Base-by-base conservation (phyloP, 805 yeast genomes). In the Candida incommunis region DNA sequence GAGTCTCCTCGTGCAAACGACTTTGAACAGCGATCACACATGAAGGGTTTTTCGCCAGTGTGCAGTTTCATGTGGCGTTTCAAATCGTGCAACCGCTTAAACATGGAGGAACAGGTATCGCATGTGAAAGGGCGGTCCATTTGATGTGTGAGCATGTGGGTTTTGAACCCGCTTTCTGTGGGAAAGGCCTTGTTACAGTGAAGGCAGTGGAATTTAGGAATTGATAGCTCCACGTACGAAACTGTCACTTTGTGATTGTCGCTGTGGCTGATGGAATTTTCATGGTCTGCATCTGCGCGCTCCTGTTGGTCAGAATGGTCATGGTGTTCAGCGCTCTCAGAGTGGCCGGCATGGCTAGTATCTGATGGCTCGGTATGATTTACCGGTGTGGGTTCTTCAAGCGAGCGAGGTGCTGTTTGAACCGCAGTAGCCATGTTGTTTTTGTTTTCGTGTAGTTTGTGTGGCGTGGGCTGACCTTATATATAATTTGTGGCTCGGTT, bases 1-100 rank as follows among this genome's bases (percentile, higher is more conserved):
- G 94, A 87, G 60, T 83, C 94, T 1, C 78, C 76, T 26, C 94
- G 64, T 1, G 90, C 83, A 62, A 83, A 83, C 37, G 68, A 63
- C 41, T 81, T 68, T 15, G 72, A 72, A 62, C 94, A 83, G 41
- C 66, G 65, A 18, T 62, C 63, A 58, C 94, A 83, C 37, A 57
- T 61, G 56, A 64, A 78, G 1, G 90, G 88, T 57, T 74, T 78
- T 51, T 76, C 85, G 21, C 90, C 90, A 0, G 86, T 74, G 56
- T 83, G 94, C 27, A 80, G 67, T 59, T 80, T 80, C 46, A 73
- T 74, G 55, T 83, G 94, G 44, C 94, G 69, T 54, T 77, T 81
- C 54, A 84, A 66, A 58, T 84, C 94, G 58, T 82, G 88, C 24
- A 76, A 70, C 41, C 94, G 68, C 48, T 92, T 70, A 59, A 84